phyloP scores from a whole-genome alignment of 2,329 filamentous ascomycete species.

The Talaromyces sp. region DNA sequence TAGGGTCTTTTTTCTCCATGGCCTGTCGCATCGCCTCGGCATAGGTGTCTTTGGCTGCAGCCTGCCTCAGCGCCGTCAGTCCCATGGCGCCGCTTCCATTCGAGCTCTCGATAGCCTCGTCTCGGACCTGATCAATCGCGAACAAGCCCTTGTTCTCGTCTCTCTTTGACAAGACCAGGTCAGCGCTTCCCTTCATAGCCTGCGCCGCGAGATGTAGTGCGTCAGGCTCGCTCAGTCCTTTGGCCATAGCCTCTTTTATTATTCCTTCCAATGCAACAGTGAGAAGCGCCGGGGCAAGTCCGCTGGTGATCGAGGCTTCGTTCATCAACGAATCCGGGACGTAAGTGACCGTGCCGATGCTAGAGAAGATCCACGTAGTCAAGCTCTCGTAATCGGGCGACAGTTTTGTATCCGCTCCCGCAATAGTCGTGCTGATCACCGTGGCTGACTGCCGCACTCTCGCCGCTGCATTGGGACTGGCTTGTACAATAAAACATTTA shows the following conservation, averaged over 20 bases:
- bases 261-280: constrained; percentile 9
- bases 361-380: constrained; percentile 11
- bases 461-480: constrained; percentile 1
- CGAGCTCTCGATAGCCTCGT: constrained; percentile 5
- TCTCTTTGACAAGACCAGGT: constrained; percentile 6
- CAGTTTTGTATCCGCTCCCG: constrained; percentile 3
- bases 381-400: constrained; percentile 4
- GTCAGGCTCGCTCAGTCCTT: constrained; percentile 7
- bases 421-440: constrained; percentile 6
- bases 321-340: constrained; percentile 5
- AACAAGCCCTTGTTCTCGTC: constrained; percentile 9
- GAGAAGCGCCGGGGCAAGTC: constrained; percentile 8
- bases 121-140: constrained; percentile 7
- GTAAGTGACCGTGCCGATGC: constrained; percentile 8
- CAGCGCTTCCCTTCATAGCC: constrained; percentile 8
- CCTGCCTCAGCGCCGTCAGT: background rate
- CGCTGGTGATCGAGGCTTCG: constrained; percentile 4
- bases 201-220: constrained; percentile 9
- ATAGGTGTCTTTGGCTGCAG: constrained; percentile 5
- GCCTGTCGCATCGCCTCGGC: constrained; percentile 9
- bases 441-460: constrained; percentile 10
- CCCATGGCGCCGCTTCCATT: constrained; percentile 8
- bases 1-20: constrained; percentile 8
- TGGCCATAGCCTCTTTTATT: constrained; percentile 6
- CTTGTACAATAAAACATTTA: constrained; percentile 8